Base-by-base conservation (phyloP, 768 basidiomycete species). In the Multifurca ochricompacta region DNA sequence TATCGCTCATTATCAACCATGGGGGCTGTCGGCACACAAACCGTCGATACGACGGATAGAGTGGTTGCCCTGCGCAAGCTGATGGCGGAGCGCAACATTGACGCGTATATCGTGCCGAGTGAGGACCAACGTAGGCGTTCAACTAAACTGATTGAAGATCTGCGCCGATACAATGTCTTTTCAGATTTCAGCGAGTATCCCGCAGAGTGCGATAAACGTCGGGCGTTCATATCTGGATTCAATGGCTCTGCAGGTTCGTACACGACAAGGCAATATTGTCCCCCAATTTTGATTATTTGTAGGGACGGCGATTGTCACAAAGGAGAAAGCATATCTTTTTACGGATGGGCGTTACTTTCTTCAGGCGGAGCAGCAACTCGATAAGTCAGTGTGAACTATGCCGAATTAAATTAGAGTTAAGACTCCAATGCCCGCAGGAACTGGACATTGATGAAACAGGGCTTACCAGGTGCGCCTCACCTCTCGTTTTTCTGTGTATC, bases 301-400 rank as follows among this genome's bases (percentile, higher is more conserved):
- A 85, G 88, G 90, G 41, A 86, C 81, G 55, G 93, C 91, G 2
- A 66, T 94, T 39, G 73, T 95, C 21, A 88, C 89, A 0, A 65
- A 70, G 43, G 73, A 83, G 27, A 72, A 81, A 4, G 94, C 93
- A 0, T 82, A 75, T 58, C 74, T 96, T 45, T 98, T 95, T 71
- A 98, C 95, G 2, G 95, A 99, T 72, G 96, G 95, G 3, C 73
- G 95, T 41, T 99, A 99, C 65, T 96, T 88, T 65, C 71, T 97
- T 30, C 95, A 99, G 70, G 96, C 96, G 0, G 81, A 78, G 56
- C 79, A 92, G 59, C 91, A 99, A 69, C 72, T 99, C 60, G 91
- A 94, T 67, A 58, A 77, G 91, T 89, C 61, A 67, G 81, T 63
- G 13, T 5, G 6, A 25, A 25, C n/a, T 4, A 13, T 43, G 19